Percentiles rank a stretch among this genome's conserved stretches.
These are phyloP conservation scores for Penicillium angulare DNA, from an alignment of 495 filamentous ascomycete genomes.

Conservation along the genomic window DNA sequence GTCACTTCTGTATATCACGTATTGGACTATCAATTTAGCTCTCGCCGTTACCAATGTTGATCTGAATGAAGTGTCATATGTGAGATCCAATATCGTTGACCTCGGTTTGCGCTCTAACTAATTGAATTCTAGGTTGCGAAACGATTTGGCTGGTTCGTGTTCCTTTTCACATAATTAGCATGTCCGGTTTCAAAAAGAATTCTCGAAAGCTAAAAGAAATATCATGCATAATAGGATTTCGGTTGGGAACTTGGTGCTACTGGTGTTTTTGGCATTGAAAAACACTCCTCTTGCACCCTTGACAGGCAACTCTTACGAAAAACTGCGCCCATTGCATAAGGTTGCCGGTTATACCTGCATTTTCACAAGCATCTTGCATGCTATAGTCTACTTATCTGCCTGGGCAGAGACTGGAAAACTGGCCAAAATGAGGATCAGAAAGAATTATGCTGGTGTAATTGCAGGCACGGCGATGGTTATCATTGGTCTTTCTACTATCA, in stretches of 20 bases:
- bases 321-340: constrained; percentile 59
- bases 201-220: no score
- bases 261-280: constrained; percentile 59
- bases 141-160: constrained; percentile 15
- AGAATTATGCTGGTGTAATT: constrained; percentile 46
- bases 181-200: neutral
- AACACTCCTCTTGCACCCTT: constrained; percentile 59
- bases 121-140: constrained; percentile 10
- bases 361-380: constrained; percentile 43
- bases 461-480: constrained; percentile 49
- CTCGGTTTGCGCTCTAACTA: neutral
- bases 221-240: constrained; percentile 55
- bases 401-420: constrained; percentile 20
- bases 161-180: neutral
- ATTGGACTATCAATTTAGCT: constrained; percentile 50
- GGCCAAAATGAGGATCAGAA: constrained; percentile 29
- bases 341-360: constrained; percentile 57
- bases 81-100: neutral
- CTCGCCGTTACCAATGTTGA: constrained; percentile 39
- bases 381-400: constrained; percentile 38
- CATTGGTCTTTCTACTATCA: constrained; percentile 28
- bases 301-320: constrained; percentile 58
- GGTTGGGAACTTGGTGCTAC: constrained; percentile 50
- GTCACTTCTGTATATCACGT: constrained; percentile 6
- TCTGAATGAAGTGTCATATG: constrained; percentile 3